These are phyloP conservation scores for Coffea eugenioides DNA, from an alignment of 257 asterid genomes.

Conservation along the genomic window DNA sequence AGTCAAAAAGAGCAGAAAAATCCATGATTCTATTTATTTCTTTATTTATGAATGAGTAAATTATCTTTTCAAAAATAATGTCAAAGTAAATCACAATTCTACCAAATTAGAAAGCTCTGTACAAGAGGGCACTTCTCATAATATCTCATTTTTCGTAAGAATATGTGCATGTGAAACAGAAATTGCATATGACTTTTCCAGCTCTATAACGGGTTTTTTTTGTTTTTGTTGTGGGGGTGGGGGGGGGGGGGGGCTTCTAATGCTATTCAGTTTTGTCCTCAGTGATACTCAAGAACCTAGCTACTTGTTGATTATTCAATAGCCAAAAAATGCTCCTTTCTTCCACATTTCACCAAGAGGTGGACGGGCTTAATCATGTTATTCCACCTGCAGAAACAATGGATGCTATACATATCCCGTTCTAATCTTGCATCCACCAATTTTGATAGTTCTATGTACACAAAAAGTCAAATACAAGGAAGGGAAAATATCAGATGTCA, in stretches of 20 bases:
- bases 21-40: neutral
- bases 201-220: neutral
- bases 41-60: neutral
- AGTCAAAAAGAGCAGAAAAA: neutral
- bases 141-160: neutral
- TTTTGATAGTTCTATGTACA: neutral
- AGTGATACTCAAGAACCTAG: neutral
- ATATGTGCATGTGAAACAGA: neutral
- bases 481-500: neutral
- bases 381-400: neutral
- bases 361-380: constrained; percentile 3
- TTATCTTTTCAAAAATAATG: neutral
- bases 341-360: neutral
- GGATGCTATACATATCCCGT: neutral
- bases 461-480: neutral
- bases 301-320: neutral
- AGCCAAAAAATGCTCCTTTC: neutral
- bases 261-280: neutral
- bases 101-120: neutral
- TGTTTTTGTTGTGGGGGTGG: neutral
- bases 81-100: neutral
- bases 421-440: neutral
- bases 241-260: neutral
- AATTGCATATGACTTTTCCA: neutral
- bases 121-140: neutral